These are phyloP conservation scores for Hsuehochloa calcarea DNA, from an alignment of 176 grass and related monocot species.

Conservation along the genomic window DNA sequence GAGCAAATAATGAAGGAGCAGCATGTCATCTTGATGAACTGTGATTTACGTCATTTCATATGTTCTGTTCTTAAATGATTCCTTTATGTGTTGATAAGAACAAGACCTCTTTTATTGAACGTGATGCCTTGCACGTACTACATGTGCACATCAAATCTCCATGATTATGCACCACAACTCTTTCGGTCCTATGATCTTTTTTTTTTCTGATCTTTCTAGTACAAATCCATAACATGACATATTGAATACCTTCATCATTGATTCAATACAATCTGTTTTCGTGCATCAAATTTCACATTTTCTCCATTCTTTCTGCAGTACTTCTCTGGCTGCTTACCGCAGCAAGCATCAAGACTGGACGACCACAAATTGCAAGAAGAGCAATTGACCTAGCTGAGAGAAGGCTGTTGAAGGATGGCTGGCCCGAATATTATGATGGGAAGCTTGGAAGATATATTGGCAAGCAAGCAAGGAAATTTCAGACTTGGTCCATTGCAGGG, in stretches of 20 bases:
- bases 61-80: neutral
- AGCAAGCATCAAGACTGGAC: slow-evolving; percentile 82
- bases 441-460: slow-evolving; percentile 80
- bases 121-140: neutral
- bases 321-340: slow-evolving; percentile 90
- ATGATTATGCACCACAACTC: neutral
- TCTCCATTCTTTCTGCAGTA: slow-evolving; percentile 48
- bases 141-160: neutral
- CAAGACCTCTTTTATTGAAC: neutral
- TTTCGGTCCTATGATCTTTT: neutral
- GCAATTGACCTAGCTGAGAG: slow-evolving; percentile 74
- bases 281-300: neutral
- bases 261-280: neutral
- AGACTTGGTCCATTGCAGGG: slow-evolving; percentile 90
- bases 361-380: slow-evolving; percentile 71
- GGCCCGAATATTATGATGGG: slow-evolving; percentile 98
- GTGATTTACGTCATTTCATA: neutral
- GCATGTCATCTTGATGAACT: neutral
- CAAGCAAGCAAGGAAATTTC: slow-evolving; percentile 87
- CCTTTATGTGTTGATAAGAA: neutral
- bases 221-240: neutral
- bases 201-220: slow-evolving; percentile 11
- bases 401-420: slow-evolving; percentile 74
- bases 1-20: neutral
- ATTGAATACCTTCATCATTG: neutral